Evolutionary conservation across 768 basidiomycete genomes (phyloP).

Genomic region (Mycena sanguinolenta): DNA sequence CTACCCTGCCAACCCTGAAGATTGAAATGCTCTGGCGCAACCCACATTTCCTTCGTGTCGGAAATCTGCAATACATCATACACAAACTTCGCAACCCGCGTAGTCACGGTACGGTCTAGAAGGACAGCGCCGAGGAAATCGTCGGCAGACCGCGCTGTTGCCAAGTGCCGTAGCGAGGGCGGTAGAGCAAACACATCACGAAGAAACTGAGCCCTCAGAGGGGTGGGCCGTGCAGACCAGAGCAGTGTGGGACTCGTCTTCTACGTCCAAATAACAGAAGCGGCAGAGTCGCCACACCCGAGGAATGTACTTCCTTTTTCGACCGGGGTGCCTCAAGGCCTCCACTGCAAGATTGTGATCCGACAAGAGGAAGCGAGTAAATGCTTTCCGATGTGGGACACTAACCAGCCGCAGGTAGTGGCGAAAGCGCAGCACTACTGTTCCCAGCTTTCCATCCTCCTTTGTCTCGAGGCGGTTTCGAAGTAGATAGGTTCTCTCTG

Average conservation of each 20-base stretch:
- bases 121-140: too few relatives aligned
- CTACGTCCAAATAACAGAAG: background rate
- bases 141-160: too few relatives aligned
- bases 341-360: too few relatives aligned
- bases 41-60: background rate
- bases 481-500: slow-evolving; percentile 9
- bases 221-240: too few relatives aligned
- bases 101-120: too few relatives aligned
- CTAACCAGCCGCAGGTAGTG: slow-evolving; percentile 17
- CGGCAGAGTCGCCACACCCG: background rate
- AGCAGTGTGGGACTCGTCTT: background rate
- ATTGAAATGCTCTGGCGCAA: background rate
- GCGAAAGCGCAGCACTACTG: slow-evolving; percentile 16
- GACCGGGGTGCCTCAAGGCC: slow-evolving; percentile 8
- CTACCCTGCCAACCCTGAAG: background rate
- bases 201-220: too few relatives aligned
- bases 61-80: background rate
- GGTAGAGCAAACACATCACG: too few relatives aligned
- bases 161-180: too few relatives aligned
- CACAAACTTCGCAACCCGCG: background rate
- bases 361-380: too few relatives aligned
- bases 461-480: slow-evolving; percentile 11
- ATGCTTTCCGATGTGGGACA: too few relatives aligned
- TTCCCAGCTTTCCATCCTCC: background rate
- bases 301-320: background rate